Base-by-base conservation (phyloP, 768 basidiomycete species). In the Suillus luteus region DNA sequence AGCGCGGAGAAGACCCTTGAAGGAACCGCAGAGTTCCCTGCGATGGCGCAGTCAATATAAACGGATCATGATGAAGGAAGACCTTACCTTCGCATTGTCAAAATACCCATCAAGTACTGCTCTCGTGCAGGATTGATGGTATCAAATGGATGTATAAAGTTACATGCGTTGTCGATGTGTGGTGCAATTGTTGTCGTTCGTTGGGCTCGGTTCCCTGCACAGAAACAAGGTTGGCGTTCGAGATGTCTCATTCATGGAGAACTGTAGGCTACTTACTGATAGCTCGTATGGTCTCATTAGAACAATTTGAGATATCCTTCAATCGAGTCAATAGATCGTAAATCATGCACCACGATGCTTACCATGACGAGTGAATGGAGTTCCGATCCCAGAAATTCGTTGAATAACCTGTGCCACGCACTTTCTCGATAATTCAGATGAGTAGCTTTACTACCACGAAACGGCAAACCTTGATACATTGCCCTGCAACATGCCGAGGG, bases 11-110 rank as follows among this genome's bases (percentile, higher is more conserved):
- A 60, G 41, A 27, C 41, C 59, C 41, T 49, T 49, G 9, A 60
- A 60, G 6, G 40, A 33, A 3, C 59, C 59, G 14, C 44, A 2
- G n/a, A 60, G 52, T 2, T 49, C 48, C 41, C 59, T 60, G 33
- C 22, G 12, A 24, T 3, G 43, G 6, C 8, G 27, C n/a, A 2
- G n/a, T 43, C n/a, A 12, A 22, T 33, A 5, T 12, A 54, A 54
- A 19, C 52, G 19, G 31, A 54, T n/a, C 17, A 11, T 52, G 8
- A 12, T 31, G 52, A 7, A 5, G 22, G 19, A 33, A 33, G 31
- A n/a, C 31, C 52, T 54, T n/a, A 54, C 52, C 52, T 33, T 54
- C n/a, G 52, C 52, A 33, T 33, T 11, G 31, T 11, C 10, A 54
- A 54, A 19, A 54, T 1, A 17, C 31, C 31, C 19, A 31, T 33